Evolutionary conservation across 1,284 basidiomycete genomes (phyloP), one percentile per base, ranked within the genome.

Genomic region (Stereum hirsutum): DNA sequence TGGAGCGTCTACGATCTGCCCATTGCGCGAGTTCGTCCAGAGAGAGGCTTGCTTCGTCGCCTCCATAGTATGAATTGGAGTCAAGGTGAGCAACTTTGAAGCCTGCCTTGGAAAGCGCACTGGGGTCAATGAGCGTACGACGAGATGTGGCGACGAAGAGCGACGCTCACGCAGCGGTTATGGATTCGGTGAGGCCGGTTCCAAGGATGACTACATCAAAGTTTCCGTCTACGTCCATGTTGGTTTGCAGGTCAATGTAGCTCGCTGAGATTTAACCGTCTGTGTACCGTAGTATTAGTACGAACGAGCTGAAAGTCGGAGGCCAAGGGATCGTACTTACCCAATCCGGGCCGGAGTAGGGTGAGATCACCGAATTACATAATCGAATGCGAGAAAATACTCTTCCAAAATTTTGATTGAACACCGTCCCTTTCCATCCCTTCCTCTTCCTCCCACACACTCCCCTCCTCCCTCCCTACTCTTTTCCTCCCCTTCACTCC

Each of bases 71-170:
- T 1, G 76, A 63, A 55, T 92, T 88, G 25, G 72, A 63, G 62
- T 98, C 94, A 49, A 97, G 64, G 54, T 98, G 94, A 1, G 89
- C 86, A 28, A 97, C 83, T 47, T 76, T 83, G 58, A 85, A 80
- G 34, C 91, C 91, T 33, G 87, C 79, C 60, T 90, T 91, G 2
- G 93, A 81, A 27, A 98, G 75, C 0, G 94, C 84, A 35, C 90
- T 92, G 62, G 25, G 42, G 33, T 20, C 31, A 39, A 53, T 57
- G 57, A 53, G 58, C 55, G 47, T 47, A 31, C 24, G 24, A 30
- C 32, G 41, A 43, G 39, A 39, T n/a, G n/a, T n/a, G n/a, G n/a
- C n/a, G 33, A 44, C 46, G 42, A 30, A 33, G 27, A 44, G 42
- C 11, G 26, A 24, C 15, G 23, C 88, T 76, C 63, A 94, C 89